A percentile compares a stretch with the other conserved stretches of the same genome.
Evolutionary conservation across 306 rosid genomes (phyloP).

Genomic region (Pyrus communis): DNA sequence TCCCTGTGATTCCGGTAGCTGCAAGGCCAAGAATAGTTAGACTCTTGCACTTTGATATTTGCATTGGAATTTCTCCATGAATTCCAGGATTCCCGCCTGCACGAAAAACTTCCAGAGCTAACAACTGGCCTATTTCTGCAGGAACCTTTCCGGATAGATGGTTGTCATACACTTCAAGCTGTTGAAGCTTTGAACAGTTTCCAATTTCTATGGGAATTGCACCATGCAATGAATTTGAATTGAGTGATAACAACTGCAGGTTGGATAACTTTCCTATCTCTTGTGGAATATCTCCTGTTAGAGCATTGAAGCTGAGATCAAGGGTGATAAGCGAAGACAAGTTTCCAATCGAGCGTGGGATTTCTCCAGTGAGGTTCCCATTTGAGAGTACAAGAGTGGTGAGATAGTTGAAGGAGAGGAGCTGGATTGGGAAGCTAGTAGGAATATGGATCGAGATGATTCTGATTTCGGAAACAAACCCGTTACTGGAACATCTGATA

Average conservation of each 20-base stretch:
- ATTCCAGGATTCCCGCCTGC: constrained; percentile 84
- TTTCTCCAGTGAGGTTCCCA: constrained; percentile 71
- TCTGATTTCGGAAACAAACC: constrained; percentile 54
- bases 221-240: constrained; percentile 63
- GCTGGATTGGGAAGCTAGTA: constrained; percentile 52
- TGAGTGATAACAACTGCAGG: constrained; percentile 45
- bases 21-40: constrained; percentile 74
- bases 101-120: constrained; percentile 45
- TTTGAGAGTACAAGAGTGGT: constrained; percentile 60
- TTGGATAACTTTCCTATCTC: constrained; percentile 50
- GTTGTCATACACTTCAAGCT: constrained; percentile 68
- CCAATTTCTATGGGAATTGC: constrained; percentile 64
- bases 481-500: constrained; percentile 52
- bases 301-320: constrained; percentile 79
- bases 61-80: constrained; percentile 72
- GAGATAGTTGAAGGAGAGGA: constrained; percentile 58
- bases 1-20: constrained; percentile 72
- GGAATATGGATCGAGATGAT: constrained; percentile 54
- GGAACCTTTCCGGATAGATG: constrained; percentile 74
- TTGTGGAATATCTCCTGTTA: constrained; percentile 65
- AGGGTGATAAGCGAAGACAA: constrained; percentile 56
- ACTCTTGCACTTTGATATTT: constrained; percentile 63
- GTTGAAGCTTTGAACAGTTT: constrained; percentile 67
- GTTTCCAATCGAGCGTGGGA: constrained; percentile 63
- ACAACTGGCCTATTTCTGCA: constrained; percentile 54